These are phyloP conservation scores for Rhizopogon roseolus DNA, from an alignment of 768 basidiomycete genomes.

Conservation along the genomic window DNA sequence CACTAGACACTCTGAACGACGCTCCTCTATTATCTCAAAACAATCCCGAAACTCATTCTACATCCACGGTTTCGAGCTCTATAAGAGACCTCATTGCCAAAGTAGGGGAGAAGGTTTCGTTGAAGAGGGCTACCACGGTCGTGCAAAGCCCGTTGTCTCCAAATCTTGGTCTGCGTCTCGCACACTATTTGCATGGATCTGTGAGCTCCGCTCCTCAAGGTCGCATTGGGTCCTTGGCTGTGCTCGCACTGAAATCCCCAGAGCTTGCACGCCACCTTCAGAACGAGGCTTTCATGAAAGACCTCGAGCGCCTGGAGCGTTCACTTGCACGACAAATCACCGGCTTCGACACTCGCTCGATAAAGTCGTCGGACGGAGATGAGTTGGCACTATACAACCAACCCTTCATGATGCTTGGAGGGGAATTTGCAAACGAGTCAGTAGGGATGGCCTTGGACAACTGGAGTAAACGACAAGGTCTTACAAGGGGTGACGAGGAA, in stretches of 20 bases:
- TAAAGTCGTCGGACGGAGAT: conserved; percentile 37
- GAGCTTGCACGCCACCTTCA: conserved; percentile 38
- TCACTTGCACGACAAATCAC: conserved; percentile 81
- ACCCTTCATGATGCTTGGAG: conserved; percentile 72
- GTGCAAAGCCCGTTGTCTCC: conserved; percentile 31
- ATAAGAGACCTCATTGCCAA: conserved; percentile 69
- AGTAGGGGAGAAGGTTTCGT: conserved; percentile 74
- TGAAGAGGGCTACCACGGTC: conserved; percentile 53
- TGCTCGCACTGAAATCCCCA: conserved; percentile 49
- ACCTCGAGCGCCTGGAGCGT: conserved; percentile 62
- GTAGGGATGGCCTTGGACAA: conserved; percentile 32
- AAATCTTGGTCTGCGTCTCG: conserved; percentile 40
- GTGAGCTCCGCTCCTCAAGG: conserved; percentile 45
- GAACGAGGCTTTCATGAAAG: conserved; percentile 45
- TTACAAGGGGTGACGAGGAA: conserved; percentile 29
- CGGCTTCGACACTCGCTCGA: conserved; percentile 66
- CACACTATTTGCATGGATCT: conserved; percentile 61
- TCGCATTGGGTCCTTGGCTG: conserved; percentile 53
- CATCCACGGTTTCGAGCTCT: conserved; percentile 52
- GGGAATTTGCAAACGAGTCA: conserved; percentile 32
- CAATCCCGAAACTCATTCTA: conserved; percentile 26
- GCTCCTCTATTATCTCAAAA: conserved; percentile 61
- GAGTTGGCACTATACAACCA: conserved; percentile 63
- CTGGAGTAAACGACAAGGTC: conserved; percentile 52
- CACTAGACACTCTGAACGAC: conserved; percentile 48